Evolutionary conservation across 2,329 filamentous ascomycete species (phyloP).

Genomic region (Colletotrichum endophyticum): DNA sequence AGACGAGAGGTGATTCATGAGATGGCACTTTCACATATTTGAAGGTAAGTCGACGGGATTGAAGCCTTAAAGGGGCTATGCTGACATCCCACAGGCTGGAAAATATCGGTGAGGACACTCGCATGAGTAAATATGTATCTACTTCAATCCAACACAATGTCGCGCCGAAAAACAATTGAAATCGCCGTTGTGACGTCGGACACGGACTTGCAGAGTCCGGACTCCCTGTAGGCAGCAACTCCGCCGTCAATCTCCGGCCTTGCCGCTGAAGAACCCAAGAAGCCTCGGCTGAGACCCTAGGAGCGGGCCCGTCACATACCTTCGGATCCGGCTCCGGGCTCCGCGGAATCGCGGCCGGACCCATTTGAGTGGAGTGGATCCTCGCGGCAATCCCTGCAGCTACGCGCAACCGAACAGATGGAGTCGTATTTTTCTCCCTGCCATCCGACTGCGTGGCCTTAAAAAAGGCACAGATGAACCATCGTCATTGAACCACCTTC

Average conservation of each 20-base stretch:
- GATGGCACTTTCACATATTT: rapidly evolving
- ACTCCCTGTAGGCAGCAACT: not conserved
- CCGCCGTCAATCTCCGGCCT: not conserved
- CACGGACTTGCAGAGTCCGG: not conserved
- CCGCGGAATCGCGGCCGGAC: not conserved
- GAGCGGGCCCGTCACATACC: not conserved
- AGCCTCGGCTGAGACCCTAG: not conserved
- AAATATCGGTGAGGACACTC: not conserved
- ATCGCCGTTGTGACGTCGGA: not conserved
- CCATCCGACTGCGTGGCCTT: not conserved
- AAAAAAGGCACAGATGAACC: slow-evolving; percentile 1
- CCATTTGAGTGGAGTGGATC: not conserved
- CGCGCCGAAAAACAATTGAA: not conserved
- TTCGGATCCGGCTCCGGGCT: not conserved
- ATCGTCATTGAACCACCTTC: not conserved
- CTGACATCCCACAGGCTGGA: not conserved
- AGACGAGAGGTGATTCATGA: not conserved
- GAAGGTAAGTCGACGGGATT: not conserved
- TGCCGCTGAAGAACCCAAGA: not conserved
- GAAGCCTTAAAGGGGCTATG: not conserved
- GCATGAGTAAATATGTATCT: not conserved
- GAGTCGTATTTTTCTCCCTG: not conserved
- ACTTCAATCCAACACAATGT: not conserved
- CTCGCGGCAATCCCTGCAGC: not conserved
- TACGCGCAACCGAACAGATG: not conserved